Evolutionary conservation across 1,284 basidiomycete genomes (phyloP).

Genomic region (Malassezia globosa): DNA sequence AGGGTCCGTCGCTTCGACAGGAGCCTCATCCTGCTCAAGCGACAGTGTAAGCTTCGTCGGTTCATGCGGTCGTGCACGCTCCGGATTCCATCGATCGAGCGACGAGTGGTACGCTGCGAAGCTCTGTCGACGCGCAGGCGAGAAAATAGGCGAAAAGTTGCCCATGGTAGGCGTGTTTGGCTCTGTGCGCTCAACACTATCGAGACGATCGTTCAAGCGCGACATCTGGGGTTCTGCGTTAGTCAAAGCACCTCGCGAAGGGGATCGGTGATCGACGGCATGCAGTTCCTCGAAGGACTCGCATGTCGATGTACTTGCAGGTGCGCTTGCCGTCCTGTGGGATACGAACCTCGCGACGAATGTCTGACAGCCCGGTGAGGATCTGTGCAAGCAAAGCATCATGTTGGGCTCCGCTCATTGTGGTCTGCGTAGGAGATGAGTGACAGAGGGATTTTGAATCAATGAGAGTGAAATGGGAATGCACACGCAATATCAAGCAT

Average conservation of each 20-base stretch:
- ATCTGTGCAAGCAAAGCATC: constrained; percentile 28
- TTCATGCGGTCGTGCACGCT: constrained; percentile 5
- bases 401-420: background rate
- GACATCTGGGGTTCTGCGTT: no score
- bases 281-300: no score
- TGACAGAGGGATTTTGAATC: no score
- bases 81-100: constrained; percentile 8
- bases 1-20: constrained; percentile 32
- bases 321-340: no score
- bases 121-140: constrained; percentile 23
- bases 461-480: no score
- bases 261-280: no score
- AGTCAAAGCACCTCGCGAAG: no score
- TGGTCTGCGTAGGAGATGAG: no score
- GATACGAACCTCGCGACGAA: constrained; percentile 44
- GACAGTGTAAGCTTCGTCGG: constrained; percentile 16
- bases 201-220: constrained; percentile 14
- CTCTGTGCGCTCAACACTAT: constrained; percentile 7
- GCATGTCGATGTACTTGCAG: no score
- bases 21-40: constrained; percentile 24
- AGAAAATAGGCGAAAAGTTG: constrained; percentile 18
- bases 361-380: constrained; percentile 29
- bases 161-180: constrained; percentile 7
- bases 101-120: constrained; percentile 21
- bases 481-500: no score